Evolutionary conservation across 1,284 basidiomycete genomes (phyloP), one percentile per base, ranked within the genome.

Genomic region (Dichomitus squalens): DNA sequence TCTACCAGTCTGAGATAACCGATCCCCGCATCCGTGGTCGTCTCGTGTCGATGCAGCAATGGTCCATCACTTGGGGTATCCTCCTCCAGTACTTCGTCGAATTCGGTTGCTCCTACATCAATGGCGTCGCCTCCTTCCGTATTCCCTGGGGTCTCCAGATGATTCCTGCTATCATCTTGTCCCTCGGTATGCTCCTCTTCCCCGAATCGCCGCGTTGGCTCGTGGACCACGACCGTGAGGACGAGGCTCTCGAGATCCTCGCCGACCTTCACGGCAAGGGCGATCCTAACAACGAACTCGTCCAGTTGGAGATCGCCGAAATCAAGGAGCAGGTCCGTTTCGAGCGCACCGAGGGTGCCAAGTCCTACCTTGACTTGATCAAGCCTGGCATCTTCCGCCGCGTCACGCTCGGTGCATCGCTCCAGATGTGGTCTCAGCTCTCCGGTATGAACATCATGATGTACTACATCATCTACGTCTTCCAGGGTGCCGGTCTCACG

Each of bases 191-290:
- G 88, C 55, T 79, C 21, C 64, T 78, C 57, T 86, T 89, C 78
- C 86, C 86, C 0, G 85, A 88, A 66, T 67, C 64, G 48, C 86
- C 87, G 11, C 80, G 88, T 68, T 90, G 82, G 81, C 78, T 91
- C 41, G 72, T 90, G 55, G 88, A 90, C 66, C 76, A 84, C 53
- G 76, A 76, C 61, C 76, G 78, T 5, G 83, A 89, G 44, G 80
- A 79, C 0, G 90, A 93, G 63, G 92, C 92, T 0, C 79, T 93
- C 31, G 75, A 87, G 61, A 85, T 94, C 63, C 79, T 95, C 35
- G 88, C 90, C 23, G 86, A 92, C 66, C 81, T 93, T 23, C 92
- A 94, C 68, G 92, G 90, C 48, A 75, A 78, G 38, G 92, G 92
- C 23, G 78, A 93, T 68, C 73, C 70, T 36, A 72, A 77, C 29